These are phyloP conservation scores for Canna indica DNA, from an alignment of 176 grass and related monocot species.

Conservation along the genomic window DNA sequence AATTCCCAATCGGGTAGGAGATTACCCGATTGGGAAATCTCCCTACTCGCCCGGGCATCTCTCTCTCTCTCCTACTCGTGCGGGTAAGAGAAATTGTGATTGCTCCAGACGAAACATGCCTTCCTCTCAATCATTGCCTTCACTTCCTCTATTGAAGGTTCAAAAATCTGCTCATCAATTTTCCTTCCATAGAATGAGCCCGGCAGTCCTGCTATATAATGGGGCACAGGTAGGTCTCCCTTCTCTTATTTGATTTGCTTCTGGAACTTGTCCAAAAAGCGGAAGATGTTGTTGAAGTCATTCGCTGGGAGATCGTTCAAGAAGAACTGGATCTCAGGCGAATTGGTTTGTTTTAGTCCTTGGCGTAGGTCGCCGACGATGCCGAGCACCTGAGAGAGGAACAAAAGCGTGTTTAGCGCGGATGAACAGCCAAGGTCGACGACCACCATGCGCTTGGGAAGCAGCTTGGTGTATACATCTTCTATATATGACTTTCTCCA, in stretches of 20 bases:
- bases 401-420: slow-evolving; percentile 22
- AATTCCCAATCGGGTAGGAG: too few species aligned
- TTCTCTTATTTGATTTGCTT: not conserved
- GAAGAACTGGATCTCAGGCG: slow-evolving; percentile 32
- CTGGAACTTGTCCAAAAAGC: slow-evolving; percentile 12
- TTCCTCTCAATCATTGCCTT: not conserved
- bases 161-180: slow-evolving; percentile 9
- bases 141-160: slow-evolving; percentile 24
- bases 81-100: slow-evolving; percentile 11
- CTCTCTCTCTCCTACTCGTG: too few species aligned
- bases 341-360: not conserved
- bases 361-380: not conserved
- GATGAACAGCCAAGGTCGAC: slow-evolving; percentile 46
- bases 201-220: not conserved
- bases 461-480: slow-evolving; percentile 12
- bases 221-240: not conserved
- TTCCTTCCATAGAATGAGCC: slow-evolving; percentile 19
- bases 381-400: slow-evolving; percentile 25
- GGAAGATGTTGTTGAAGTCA: slow-evolving; percentile 50
- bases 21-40: too few species aligned
- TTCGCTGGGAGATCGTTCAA: slow-evolving; percentile 42
- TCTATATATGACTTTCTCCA: slow-evolving; percentile 16
- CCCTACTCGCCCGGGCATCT: too few species aligned
- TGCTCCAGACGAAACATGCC: slow-evolving; percentile 14
- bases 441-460: slow-evolving; percentile 9